These are phyloP conservation scores for Peronospora destructor DNA, from an alignment of 352 stramenopile species.

Conservation along the genomic window DNA sequence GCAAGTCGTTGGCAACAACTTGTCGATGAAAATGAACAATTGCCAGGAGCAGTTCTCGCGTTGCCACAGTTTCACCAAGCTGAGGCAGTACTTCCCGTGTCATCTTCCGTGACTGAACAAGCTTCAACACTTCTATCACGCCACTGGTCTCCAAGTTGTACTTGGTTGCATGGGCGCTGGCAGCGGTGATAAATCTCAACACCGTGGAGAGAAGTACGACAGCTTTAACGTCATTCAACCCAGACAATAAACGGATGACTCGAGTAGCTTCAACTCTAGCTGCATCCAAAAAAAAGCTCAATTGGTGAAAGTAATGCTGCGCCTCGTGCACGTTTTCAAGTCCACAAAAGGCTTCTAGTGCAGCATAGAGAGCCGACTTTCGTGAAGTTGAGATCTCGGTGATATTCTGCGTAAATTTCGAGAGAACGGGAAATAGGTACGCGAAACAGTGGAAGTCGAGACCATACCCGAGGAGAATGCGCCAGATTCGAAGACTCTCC, in stretches of 20 bases:
- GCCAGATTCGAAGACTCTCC: slow-evolving; percentile 58
- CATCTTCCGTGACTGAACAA: slow-evolving; percentile 22
- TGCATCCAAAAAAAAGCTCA: slow-evolving; percentile 43
- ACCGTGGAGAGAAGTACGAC: slow-evolving; percentile 26
- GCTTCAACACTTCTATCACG: slow-evolving; percentile 29
- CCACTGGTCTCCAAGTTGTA: slow-evolving; percentile 40
- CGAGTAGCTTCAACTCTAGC: slow-evolving; percentile 25
- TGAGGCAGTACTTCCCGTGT: slow-evolving; percentile 8
- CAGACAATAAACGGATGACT: slow-evolving; percentile 4
- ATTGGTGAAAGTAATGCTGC: slow-evolving; percentile 56
- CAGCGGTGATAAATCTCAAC: slow-evolving; percentile 45
- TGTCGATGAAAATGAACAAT: slow-evolving; percentile 30
- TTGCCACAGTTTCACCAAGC: slow-evolving; percentile 11
- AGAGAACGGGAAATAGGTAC: slow-evolving; percentile 57
- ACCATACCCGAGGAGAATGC: slow-evolving; percentile 51
- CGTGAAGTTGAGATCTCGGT: slow-evolving; percentile 6
- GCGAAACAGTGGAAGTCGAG: slow-evolving; percentile 65
- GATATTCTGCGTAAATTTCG: slow-evolving; percentile 24
- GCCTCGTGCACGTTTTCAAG: slow-evolving; percentile 42
- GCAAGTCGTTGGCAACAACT: slow-evolving; percentile 24
- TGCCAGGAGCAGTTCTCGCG: slow-evolving; percentile 28
- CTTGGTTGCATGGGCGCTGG: slow-evolving; percentile 35
- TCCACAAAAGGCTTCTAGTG: slow-evolving; percentile 41
- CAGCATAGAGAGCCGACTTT: slow-evolving; percentile 37
- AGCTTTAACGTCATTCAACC: slow-evolving; percentile 5